Percentiles rank a stretch among this genome's conserved stretches.
Evolutionary conservation across 768 basidiomycete genomes (phyloP).

Genomic region (Terana coerulea): DNA sequence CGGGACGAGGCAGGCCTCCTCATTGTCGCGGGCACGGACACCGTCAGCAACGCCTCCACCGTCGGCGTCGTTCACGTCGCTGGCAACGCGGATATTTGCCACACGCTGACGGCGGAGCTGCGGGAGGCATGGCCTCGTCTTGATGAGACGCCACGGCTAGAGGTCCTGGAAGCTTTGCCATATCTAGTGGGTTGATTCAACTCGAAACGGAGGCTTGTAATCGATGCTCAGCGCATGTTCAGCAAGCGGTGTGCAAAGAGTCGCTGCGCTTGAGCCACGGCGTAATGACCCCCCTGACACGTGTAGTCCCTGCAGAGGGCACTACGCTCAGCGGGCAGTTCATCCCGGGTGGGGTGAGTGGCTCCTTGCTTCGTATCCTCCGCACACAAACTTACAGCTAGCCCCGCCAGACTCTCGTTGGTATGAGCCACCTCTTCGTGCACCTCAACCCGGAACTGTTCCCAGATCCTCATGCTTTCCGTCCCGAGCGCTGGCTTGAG

Average conservation of each 20-base stretch:
- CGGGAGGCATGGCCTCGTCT: conserved; percentile 39
- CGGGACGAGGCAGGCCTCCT: conserved; percentile 23
- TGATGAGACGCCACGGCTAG: conserved; percentile 27
- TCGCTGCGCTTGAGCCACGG: conserved; percentile 40
- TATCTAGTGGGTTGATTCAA: conserved; percentile 36
- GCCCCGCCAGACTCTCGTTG: conserved; percentile 35
- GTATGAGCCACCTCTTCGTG: conserved; percentile 29
- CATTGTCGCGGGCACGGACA: conserved; percentile 42
- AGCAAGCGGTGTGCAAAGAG: conserved; percentile 48
- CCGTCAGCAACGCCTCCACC: conserved; percentile 37
- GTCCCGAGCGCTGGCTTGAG: conserved; percentile 41
- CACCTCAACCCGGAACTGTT: conserved; percentile 39
- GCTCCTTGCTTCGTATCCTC: background rate
- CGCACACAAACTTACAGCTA: background rate
- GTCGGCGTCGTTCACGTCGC: conserved; percentile 35
- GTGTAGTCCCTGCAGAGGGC: conserved; percentile 34
- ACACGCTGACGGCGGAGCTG: conserved; percentile 30
- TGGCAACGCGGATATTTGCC: conserved; percentile 26
- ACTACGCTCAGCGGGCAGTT: conserved; percentile 31
- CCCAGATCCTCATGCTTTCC: conserved; percentile 35
- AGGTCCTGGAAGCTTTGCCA: conserved; percentile 40
- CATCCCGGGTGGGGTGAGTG: conserved; percentile 37
- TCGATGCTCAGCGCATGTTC: background rate
- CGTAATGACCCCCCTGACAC: conserved; percentile 34
- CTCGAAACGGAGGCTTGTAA: background rate